Evolutionary conservation across 1,284 basidiomycete species (phyloP), one percentile per base, ranked within the genome.

Genomic region (Peniophora sp.): DNA sequence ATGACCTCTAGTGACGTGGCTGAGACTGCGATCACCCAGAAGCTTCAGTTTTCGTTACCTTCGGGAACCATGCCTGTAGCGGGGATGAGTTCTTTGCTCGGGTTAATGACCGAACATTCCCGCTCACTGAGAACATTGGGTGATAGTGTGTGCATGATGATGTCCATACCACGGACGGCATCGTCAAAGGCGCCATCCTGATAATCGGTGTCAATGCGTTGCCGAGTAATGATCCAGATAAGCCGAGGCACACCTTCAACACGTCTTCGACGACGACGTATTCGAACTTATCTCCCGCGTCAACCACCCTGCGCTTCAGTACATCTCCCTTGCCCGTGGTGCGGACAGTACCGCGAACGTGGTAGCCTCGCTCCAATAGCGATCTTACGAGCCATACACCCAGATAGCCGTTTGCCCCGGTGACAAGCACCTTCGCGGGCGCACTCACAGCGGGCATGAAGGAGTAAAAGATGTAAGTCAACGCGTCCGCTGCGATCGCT

Each of bases 261-360:
- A 83, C 78, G 61, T 84, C 81, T 39, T 74, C 68, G 1, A 81
- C 79, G 41, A 80, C 67, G 27, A 72, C 73, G 59, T 73, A 61
- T 55, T 76, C 73, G 55, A 79, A 71, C 56, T 70, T 70, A 52
- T 72, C 70, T 11, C 68, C 72, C 53, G 67, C 65, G 47, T 60
- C 62, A 45, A 69, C 64, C 67, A 81, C 83, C 24, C 74, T 58
- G 41, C 75, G 60, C 49, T 63, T 61, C 42, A 80, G 63, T 58
- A 82, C 73, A 3, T 70, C 65, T 11, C 71, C 76, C 64, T 83
- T 84, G 23, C 61, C 64, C 20, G 62, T 60, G 0, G 75, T 72
- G 27, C 81, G 73, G 11, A 84, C 80, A 0, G 80, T 78, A 11
- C 76, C 79, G 18, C 79, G 70, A 18, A 85, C 81, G 15, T 71